Evolutionary conservation across 1,139 yeast species (phyloP), one percentile per base, ranked within the genome.

Genomic region (Yamadazyma friedrichii): DNA sequence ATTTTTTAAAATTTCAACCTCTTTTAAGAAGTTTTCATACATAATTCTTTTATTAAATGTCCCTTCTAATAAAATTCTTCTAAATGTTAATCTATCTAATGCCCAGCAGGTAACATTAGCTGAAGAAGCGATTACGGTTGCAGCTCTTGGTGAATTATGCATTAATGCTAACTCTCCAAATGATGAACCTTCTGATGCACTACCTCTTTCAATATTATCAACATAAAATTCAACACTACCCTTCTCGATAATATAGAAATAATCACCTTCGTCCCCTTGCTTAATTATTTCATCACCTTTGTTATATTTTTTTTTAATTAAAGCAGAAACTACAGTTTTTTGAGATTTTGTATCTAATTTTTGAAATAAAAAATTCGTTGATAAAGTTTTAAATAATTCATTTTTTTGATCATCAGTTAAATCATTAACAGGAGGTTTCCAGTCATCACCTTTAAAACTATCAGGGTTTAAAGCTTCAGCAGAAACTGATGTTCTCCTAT

Each of bases 101-200:
- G 96, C 95, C 97, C 97, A 93, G 51, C 74, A 68, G 9, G 68
- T 64, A 40, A 91, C 76, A 27, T 78, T 78, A 55, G 84, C 78
- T 9, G 82, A 68, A 26, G 80, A 75, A 9, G 97, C 95, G 15
- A 76, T 58, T 1, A 88, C 98, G 1, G 98, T 89, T 13, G 98
- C 98, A 6, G 98, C 98, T 65, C 98, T 81, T 46, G 98, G 98
- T 15, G 97, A 83, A 64, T 93, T 93, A 70, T 93, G 93, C 96
- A 93, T 89, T 55, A 93, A 77, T 1, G 98, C 98, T 57, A 93
- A 76, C 64, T 93, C 98, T 56, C 98, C 98, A 65, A 93, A 93
- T 35, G 95, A 84, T 6, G 95, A 81, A 4, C 98, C 97, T 36
- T 88, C 82, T 15, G 87, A 84, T 24, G 88, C 78, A 2, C 86